Evolutionary conservation across 768 basidiomycete genomes (phyloP), one percentile per base, ranked within the genome.

Genomic region (Suillus ampliporus): DNA sequence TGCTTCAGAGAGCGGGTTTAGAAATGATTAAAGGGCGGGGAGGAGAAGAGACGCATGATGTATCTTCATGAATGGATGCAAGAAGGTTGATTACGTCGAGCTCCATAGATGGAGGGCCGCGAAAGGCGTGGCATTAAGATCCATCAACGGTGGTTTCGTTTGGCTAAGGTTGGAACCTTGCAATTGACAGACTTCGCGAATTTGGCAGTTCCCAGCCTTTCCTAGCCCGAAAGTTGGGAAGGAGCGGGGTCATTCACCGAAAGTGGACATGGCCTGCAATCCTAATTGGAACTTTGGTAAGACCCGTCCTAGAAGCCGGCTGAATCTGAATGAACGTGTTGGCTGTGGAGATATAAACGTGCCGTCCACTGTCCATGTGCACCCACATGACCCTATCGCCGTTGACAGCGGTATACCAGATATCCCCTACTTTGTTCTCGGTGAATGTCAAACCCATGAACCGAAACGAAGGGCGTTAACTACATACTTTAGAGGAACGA

Each of bases 281-380:
- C 38, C 28, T 19, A 44, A 59, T 61, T 54, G 51, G 57, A 65
- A 52, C 21, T 51, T 43, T 52, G 19, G 40, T 48, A 44, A 26
- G 43, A 37, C 51, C 38, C 65, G 68, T 65, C 61, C 61, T 69
- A 50, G 59, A 67, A 66, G 67, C 70, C 65, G 65, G 23, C 47
- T 59, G 68, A 66, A 60, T n/a, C 35, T 65, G 62, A 58, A 41
- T n/a, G 5, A 71, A 70, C 66, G 69, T 65, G 71, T 62, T 71
- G 54, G 58, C 34, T 53, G 62, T 37, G 53, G 37, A 50, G 17
- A 54, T 54, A 54, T 54, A 38, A 54, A 54, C 54, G 67, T 58
- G 56, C 38, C 14, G n/a, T 17, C 15, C 5, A 26, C 5, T 57
- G n/a, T 61, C 60, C 53, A 38, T 38, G 35, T 54, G 35, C 37